phyloP scores from a whole-genome alignment of 805 yeast genomes.

The Sungouiozyma ichnusensis region DNA sequence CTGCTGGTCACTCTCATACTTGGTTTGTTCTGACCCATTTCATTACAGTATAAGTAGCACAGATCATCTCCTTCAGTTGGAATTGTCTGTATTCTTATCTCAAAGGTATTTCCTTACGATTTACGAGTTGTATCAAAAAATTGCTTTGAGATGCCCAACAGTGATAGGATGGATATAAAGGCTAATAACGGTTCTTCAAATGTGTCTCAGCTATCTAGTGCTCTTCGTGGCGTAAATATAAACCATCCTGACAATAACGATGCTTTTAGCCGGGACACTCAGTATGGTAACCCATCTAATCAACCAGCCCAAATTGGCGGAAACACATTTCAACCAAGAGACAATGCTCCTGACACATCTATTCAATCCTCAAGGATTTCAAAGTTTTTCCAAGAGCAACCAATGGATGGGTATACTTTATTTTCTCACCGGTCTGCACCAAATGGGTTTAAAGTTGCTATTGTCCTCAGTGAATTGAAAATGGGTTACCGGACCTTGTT shows the following conservation, averaged over 20 bases:
- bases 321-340: background rate
- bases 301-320: background rate
- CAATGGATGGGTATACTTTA: constrained; percentile 72
- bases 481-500: constrained; percentile 71
- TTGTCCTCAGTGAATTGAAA: constrained; percentile 73
- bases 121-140: background rate
- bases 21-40: too few relatives aligned
- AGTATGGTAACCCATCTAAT: constrained; percentile 5
- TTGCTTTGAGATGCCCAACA: constrained; percentile 1
- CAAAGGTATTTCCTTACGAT: too few relatives aligned
- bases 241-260: constrained; percentile 19
- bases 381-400: constrained; percentile 64
- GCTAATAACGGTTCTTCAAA: background rate
- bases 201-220: constrained; percentile 28
- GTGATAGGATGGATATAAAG: constrained; percentile 2
- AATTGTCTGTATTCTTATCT: too few relatives aligned
- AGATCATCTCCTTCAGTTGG: too few relatives aligned
- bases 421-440: constrained; percentile 86
- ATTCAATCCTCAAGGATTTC: constrained; percentile 47
- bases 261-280: constrained; percentile 20
- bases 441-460: constrained; percentile 92
- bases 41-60: too few relatives aligned
- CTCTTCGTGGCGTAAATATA: constrained; percentile 27
- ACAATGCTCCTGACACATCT: constrained; percentile 11
- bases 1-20: too few relatives aligned